phyloP scores from a whole-genome alignment of 345 rosid species.

The Lepidium africanum region DNA sequence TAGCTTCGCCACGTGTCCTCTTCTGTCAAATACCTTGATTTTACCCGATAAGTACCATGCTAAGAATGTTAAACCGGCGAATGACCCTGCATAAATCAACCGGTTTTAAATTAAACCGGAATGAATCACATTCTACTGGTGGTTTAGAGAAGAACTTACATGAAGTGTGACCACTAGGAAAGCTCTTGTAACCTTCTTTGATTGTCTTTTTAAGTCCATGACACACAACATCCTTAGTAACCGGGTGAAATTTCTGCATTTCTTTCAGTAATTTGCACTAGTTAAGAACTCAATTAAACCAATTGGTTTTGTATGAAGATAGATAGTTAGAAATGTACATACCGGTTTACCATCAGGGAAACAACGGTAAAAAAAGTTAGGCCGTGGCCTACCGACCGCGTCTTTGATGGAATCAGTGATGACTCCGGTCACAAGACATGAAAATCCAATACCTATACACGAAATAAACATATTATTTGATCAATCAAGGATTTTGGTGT shows the following conservation, averaged over 20 bases:
- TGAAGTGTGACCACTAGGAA: slow-evolving; percentile 66
- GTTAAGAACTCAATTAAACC: neutral
- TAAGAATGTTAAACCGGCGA: slow-evolving; percentile 55
- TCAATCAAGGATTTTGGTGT: too few relatives aligned
- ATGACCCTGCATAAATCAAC: slow-evolving; percentile 42
- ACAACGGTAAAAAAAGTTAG: slow-evolving; percentile 61
- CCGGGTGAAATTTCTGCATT: slow-evolving; percentile 38
- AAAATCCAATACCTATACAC: slow-evolving; percentile 41
- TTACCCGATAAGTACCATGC: slow-evolving; percentile 65
- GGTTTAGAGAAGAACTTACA: slow-evolving; percentile 25
- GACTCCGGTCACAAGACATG: slow-evolving; percentile 48
- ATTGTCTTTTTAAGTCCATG: slow-evolving; percentile 35
- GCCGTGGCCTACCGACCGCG: slow-evolving; percentile 59
- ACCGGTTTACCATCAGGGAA: slow-evolving; percentile 54
- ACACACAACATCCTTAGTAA: slow-evolving; percentile 40
- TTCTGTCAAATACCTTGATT: slow-evolving; percentile 46
- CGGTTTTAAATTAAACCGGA: neutral
- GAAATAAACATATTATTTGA: neutral
- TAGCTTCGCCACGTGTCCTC: slow-evolving; percentile 49
- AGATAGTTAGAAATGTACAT: neutral
- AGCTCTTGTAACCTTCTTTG: slow-evolving; percentile 71
- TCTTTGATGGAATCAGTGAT: slow-evolving; percentile 58
- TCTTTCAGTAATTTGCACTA: neutral
- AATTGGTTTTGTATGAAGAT: neutral
- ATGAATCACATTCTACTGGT: neutral